Percentiles rank a stretch among this genome's conserved stretches.
phyloP scores from a whole-genome alignment of 2,329 filamentous ascomycete species.

The Cadophora gregata region DNA sequence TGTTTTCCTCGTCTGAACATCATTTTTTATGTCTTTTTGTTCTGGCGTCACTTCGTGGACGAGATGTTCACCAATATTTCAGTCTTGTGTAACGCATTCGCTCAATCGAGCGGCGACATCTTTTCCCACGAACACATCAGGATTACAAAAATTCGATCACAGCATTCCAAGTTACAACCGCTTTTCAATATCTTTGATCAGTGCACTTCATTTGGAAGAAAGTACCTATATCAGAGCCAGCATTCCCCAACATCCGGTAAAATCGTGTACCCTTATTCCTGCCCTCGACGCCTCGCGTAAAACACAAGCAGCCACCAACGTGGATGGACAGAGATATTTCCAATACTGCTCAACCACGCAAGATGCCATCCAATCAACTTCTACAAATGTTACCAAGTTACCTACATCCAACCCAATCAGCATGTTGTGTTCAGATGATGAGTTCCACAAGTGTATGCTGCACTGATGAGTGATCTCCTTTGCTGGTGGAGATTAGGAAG shows the following conservation, averaged over 20 bases:
- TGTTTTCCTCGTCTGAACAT: not conserved
- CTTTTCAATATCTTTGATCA: not conserved
- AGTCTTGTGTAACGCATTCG: not conserved
- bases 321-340: not conserved
- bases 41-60: not conserved
- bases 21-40: not conserved
- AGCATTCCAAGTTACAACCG: not conserved
- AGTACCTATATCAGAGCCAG: not conserved
- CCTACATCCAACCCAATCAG: not conserved
- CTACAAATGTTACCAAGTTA: not conserved
- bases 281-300: not conserved
- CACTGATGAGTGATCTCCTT: not conserved
- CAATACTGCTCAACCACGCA: not conserved
- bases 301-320: not conserved
- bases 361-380: not conserved
- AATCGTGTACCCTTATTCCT: not conserved
- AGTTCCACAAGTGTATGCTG: not conserved
- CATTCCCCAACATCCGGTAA: not conserved
- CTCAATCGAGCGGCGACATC: not conserved
- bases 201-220: not conserved
- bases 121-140: not conserved
- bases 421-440: not conserved
- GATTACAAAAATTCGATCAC: not conserved
- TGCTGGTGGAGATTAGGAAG: not conserved
- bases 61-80: constrained; percentile 10